Percentiles rank a stretch among this genome's conserved stretches.
Conservation (phyloP, 1,139 yeast genomes). For the Kodamaea sp. region DNA sequence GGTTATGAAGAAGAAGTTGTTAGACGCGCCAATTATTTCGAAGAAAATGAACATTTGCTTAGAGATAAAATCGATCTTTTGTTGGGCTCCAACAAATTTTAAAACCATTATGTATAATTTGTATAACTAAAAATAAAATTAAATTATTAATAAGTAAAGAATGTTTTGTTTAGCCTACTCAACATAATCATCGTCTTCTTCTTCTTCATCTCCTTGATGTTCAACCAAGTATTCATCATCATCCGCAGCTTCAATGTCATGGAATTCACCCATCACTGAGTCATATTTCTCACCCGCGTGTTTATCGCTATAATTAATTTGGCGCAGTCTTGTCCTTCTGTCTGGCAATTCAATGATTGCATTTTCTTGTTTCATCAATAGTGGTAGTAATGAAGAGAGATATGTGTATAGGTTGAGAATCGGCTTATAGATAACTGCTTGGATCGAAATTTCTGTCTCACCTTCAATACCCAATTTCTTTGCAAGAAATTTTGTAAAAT, state of each 20-base stretch:
- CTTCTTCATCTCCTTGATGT: slow-evolving; percentile 8
- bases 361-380: slow-evolving; percentile 20
- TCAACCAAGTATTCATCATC: slow-evolving; percentile 16
- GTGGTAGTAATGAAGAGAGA: slow-evolving; percentile 22
- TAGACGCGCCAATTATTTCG: slow-evolving; percentile 77
- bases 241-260: slow-evolving; percentile 14
- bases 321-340: slow-evolving; percentile 9
- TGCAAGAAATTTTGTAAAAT: slow-evolving; percentile 29
- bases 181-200: slow-evolving; percentile 13
- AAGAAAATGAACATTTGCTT: slow-evolving; percentile 61
- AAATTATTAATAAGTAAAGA: slow-evolving; percentile 2
- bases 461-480: slow-evolving; percentile 19
- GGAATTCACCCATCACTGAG: slow-evolving; percentile 5
- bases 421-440: slow-evolving; percentile 28
- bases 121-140: slow-evolving; percentile 2
- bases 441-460: slow-evolving; percentile 16
- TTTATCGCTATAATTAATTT: slow-evolving; percentile 13
- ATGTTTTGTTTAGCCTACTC: slow-evolving; percentile 8
- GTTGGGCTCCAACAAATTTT: slow-evolving; percentile 36
- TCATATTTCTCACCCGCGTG: slow-evolving; percentile 7
- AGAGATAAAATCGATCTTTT: slow-evolving; percentile 74
- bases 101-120: slow-evolving; percentile 7
- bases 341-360: slow-evolving; percentile 5
- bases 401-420: slow-evolving; percentile 25
- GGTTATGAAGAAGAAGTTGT: slow-evolving; percentile 89